Evolutionary conservation across 2,329 filamentous ascomycete genomes (phyloP).

Genomic region (Claviceps pusilla): DNA sequence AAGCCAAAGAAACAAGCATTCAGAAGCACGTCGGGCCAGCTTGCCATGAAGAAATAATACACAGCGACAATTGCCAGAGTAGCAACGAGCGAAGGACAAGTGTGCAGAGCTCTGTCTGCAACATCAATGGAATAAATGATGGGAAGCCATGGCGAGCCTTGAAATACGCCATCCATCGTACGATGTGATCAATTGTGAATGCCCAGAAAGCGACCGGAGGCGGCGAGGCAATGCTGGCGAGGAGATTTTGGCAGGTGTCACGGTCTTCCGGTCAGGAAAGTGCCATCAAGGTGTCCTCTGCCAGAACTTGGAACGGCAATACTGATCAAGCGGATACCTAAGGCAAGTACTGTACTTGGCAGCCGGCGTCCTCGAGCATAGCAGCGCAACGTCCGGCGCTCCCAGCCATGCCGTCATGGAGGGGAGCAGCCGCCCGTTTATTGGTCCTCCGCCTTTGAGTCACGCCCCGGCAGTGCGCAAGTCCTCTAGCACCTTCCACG

Average conservation of each 20-base stretch:
- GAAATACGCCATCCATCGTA: conserved; percentile 15
- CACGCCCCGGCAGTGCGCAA: neutral
- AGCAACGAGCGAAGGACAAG: neutral
- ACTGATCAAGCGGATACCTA: neutral
- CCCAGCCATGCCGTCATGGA: neutral
- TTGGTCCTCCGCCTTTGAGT: neutral
- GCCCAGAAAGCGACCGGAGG: neutral
- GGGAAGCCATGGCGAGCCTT: conserved; percentile 11
- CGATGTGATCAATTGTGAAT: neutral
- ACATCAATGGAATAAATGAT: conserved; percentile 10
- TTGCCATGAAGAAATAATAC: conserved; percentile 11
- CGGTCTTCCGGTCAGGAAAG: neutral
- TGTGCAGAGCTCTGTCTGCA: conserved; percentile 7
- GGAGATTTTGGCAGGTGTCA: neutral
- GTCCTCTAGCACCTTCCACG: conserved; percentile 8
- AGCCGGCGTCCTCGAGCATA: neutral
- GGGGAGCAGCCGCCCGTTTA: neutral
- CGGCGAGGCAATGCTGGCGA: neutral
- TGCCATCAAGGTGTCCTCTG: neutral
- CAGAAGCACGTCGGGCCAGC: conserved; percentile 10
- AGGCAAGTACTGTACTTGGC: neutral
- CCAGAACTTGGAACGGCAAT: neutral
- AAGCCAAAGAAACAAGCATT: conserved; percentile 1
- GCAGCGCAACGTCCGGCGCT: neutral
- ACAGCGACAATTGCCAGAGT: conserved; percentile 2